Evolutionary conservation across 441 rosid species (phyloP).

Genomic region (Syzygium malaccense): DNA sequence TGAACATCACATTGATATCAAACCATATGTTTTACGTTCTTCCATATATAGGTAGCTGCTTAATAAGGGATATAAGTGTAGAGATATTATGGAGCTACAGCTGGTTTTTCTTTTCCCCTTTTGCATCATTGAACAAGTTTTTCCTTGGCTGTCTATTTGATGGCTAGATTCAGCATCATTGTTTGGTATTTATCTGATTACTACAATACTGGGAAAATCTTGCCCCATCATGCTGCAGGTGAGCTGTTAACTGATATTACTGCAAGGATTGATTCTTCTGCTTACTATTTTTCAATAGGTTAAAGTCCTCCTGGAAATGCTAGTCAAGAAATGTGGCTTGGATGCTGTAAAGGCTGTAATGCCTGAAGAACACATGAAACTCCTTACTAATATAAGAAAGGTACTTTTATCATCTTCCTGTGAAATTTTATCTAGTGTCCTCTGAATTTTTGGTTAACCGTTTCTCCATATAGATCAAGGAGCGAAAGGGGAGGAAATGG

Average conservation of each 20-base stretch:
- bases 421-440: background rate
- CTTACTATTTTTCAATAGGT: constrained; percentile 33
- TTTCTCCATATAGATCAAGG: constrained; percentile 52
- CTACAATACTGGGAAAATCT: background rate
- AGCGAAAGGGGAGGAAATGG: constrained; percentile 64
- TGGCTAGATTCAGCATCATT: background rate
- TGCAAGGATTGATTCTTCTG: background rate
- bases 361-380: constrained; percentile 97
- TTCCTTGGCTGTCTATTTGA: background rate
- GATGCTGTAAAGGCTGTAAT: constrained; percentile 94
- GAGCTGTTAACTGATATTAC: background rate
- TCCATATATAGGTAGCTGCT: background rate
- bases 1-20: background rate
- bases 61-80: background rate
- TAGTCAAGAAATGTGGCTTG: constrained; percentile 82
- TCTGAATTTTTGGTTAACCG: constrained; percentile 1
- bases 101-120: background rate
- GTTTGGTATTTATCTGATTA: background rate
- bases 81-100: background rate
- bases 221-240: background rate
- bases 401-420: constrained; percentile 21
- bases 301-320: constrained; percentile 93
- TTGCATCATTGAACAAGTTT: background rate
- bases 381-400: constrained; percentile 87
- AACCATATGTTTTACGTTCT: background rate